Conservation (phyloP, 1,284 basidiomycete species). For the Cryptococcus sp. region DNA sequence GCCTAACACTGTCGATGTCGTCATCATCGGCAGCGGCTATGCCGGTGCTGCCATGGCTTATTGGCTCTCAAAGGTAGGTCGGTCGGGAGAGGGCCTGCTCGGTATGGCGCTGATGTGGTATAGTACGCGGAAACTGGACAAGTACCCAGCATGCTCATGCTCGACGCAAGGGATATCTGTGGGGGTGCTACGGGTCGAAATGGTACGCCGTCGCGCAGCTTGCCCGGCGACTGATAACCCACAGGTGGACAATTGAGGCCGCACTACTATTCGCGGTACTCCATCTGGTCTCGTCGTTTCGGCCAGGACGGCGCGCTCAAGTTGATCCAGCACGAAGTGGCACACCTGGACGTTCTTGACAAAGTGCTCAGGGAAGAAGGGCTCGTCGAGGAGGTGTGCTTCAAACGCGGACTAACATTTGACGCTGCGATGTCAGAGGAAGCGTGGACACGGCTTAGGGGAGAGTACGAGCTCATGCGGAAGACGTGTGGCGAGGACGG, state of each 20-base stretch:
- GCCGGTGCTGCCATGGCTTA: constrained; percentile 23
- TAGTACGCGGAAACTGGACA: constrained; percentile 10
- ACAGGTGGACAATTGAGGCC: constrained; percentile 32
- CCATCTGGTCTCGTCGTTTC: constrained; percentile 20
- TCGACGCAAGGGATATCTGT: constrained; percentile 24
- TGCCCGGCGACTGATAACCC: background rate
- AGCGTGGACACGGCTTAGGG: constrained; percentile 16
- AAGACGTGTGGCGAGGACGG: constrained; percentile 16
- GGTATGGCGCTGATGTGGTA: background rate
- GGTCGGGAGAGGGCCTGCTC: background rate
- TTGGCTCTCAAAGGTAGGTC: constrained; percentile 12
- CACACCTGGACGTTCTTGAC: constrained; percentile 24
- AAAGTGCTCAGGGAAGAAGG: constrained; percentile 19
- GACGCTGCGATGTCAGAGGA: constrained; percentile 30
- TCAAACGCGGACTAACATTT: constrained; percentile 23
- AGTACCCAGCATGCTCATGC: constrained; percentile 17
- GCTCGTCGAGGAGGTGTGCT: constrained; percentile 20
- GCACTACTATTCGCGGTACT: constrained; percentile 28
- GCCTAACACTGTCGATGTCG: constrained; percentile 25
- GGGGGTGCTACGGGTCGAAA: constrained; percentile 25
- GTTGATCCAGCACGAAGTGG: constrained; percentile 25
- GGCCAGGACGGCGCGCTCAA: constrained; percentile 19
- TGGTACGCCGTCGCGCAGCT: constrained; percentile 7
- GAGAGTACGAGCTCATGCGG: constrained; percentile 18
- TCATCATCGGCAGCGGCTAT: constrained; percentile 37